phyloP scores from a whole-genome alignment of 805 yeast species.

The Monosporozyma servazzii region DNA sequence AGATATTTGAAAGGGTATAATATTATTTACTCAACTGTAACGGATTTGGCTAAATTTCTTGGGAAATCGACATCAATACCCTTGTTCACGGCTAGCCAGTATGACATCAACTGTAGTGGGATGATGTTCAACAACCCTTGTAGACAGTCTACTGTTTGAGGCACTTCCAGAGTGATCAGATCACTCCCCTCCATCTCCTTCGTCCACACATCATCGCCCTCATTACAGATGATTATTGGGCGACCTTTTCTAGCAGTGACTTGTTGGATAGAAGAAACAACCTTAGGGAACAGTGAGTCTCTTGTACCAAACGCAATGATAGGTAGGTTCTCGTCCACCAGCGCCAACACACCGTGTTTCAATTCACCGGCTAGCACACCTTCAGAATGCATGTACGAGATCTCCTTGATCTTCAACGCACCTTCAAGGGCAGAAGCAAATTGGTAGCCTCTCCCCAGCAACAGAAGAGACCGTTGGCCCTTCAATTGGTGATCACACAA shows the following conservation, averaged over 20 bases:
- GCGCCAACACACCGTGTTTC: slow-evolving; percentile 95
- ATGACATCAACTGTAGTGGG: slow-evolving; percentile 91
- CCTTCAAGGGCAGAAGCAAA: slow-evolving; percentile 97
- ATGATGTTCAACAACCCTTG: slow-evolving; percentile 93
- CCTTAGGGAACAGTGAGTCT: slow-evolving; percentile 93
- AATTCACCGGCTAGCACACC: slow-evolving; percentile 99
- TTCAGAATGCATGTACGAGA: slow-evolving; percentile 97
- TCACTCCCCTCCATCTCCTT: slow-evolving; percentile 33
- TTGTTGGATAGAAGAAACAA: slow-evolving; percentile 90
- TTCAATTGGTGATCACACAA: slow-evolving; percentile 67
- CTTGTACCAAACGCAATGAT: slow-evolving; percentile 93
- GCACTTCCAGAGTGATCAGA: slow-evolving; percentile 76
- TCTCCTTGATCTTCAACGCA: slow-evolving; percentile 95
- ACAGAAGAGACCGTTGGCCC: slow-evolving; percentile 74
- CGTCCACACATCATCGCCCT: slow-evolving; percentile 57
- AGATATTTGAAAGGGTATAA: no score
- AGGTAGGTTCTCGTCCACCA: slow-evolving; percentile 89
- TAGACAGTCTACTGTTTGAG: slow-evolving; percentile 91
- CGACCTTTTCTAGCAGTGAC: slow-evolving; percentile 96
- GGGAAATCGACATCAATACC: slow-evolving; percentile 98
- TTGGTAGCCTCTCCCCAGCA: slow-evolving; percentile 96
- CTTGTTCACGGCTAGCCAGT: slow-evolving; percentile 91
- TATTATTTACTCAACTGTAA: slow-evolving; percentile 71
- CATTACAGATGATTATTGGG: slow-evolving; percentile 88
- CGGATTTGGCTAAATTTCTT: slow-evolving; percentile 95